A percentile compares a stretch with the other conserved stretches of the same genome.
Evolutionary conservation across 176 grass and related monocot species (phyloP).

Genomic region (Oryza glumipatula): DNA sequence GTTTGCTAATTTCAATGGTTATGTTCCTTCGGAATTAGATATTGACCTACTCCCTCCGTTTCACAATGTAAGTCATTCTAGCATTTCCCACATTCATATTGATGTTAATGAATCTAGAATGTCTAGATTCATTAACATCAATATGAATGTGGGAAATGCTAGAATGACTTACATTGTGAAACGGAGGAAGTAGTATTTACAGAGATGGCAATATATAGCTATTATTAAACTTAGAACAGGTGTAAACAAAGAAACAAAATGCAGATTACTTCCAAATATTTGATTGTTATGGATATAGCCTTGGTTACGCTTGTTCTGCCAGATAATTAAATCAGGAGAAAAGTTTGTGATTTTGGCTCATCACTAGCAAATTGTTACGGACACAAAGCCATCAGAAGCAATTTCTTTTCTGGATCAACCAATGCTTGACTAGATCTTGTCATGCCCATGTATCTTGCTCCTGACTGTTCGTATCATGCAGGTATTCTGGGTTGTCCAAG

Average conservation of each 20-base stretch:
- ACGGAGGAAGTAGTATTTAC: not conserved
- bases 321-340: conserved; percentile 4
- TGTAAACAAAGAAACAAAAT: not conserved
- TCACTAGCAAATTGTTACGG: not conserved
- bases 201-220: not conserved
- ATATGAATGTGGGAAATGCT: too few species aligned
- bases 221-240: not conserved
- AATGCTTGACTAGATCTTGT: conserved; percentile 3
- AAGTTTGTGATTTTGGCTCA: not conserved
- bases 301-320: not conserved
- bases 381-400: not conserved
- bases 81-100: too few species aligned
- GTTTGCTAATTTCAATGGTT: not conserved
- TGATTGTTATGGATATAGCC: not conserved
- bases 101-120: too few species aligned
- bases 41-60: not conserved
- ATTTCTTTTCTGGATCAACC: not conserved
- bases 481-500: conserved; percentile 79
- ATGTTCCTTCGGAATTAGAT: not conserved
- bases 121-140: too few species aligned
- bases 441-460: conserved; percentile 20
- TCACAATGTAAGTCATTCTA: too few species aligned
- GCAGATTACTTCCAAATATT: not conserved
- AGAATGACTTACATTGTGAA: too few species aligned
- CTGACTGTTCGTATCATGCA: conserved; percentile 46